A percentile compares a stretch with the other conserved stretches of the same genome.
Evolutionary conservation across 768 basidiomycete species (phyloP).

Genomic region (Tylopilus intermedius): DNA sequence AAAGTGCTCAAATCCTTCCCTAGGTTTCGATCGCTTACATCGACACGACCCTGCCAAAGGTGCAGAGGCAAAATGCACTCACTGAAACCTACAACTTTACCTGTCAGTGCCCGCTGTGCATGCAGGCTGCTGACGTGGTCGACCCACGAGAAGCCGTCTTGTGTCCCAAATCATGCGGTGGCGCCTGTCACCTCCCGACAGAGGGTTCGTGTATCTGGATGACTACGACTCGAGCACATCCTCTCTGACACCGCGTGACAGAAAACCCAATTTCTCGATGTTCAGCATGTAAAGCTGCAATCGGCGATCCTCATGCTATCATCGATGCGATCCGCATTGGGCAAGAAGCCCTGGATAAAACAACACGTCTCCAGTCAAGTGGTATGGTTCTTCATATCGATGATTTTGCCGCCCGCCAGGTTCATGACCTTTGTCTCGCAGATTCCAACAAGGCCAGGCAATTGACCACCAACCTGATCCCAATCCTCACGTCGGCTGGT

Average conservation of each 20-base stretch:
- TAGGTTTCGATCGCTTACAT: constrained; percentile 82
- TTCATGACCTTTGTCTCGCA: constrained; percentile 23
- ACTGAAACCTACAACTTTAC: constrained; percentile 72
- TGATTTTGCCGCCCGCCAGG: background rate
- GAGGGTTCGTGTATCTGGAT: constrained; percentile 42
- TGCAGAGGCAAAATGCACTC: constrained; percentile 51
- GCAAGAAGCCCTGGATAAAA: constrained; percentile 72
- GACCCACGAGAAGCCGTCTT: constrained; percentile 67
- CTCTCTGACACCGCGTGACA: constrained; percentile 20
- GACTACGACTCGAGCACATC: background rate
- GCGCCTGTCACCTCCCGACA: constrained; percentile 52
- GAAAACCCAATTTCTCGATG: constrained; percentile 51
- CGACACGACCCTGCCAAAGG: constrained; percentile 69
- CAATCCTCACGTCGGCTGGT: constrained; percentile 54
- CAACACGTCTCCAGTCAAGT: constrained; percentile 52
- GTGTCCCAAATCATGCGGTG: constrained; percentile 70
- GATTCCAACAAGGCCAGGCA: constrained; percentile 55
- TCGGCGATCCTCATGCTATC: constrained; percentile 47
- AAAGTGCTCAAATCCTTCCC: background rate
- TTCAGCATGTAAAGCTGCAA: constrained; percentile 46
- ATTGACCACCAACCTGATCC: constrained; percentile 61
- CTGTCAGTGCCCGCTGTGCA: constrained; percentile 66
- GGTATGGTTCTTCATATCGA: constrained; percentile 36
- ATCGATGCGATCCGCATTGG: constrained; percentile 64
- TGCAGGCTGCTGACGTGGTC: constrained; percentile 15